phyloP scores from a whole-genome alignment of 192 early-diverging fungal genomes.

The Dissophora globulifera region DNA sequence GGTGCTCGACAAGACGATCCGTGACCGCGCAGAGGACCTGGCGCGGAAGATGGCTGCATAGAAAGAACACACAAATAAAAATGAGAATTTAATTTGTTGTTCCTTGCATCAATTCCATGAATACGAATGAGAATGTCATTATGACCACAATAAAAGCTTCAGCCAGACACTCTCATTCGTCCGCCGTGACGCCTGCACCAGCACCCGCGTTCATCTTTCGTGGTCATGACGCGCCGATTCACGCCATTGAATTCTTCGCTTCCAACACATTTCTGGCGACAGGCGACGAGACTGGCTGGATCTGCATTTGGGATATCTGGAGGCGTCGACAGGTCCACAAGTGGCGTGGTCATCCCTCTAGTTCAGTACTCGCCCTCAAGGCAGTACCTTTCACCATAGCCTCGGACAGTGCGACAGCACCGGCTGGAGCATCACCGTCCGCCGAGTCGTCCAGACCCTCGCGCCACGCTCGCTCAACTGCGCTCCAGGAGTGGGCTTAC shows the following conservation, averaged over 20 bases:
- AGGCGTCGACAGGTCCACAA: conserved; percentile 37
- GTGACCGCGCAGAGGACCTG: conserved; percentile 60
- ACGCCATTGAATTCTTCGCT: conserved; percentile 46
- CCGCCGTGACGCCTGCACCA: no score
- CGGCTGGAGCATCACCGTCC: no score
- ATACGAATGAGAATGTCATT: no score
- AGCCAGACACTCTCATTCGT: no score
- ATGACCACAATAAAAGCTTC: no score
- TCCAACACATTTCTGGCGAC: conserved; percentile 47
- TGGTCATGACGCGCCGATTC: conserved; percentile 49
- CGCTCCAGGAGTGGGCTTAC: conserved; percentile 1
- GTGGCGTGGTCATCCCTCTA: conserved; percentile 38
- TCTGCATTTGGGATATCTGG: conserved; percentile 48
- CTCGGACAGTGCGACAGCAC: no score
- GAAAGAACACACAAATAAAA: no score
- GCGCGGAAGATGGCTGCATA: conserved; percentile 53
- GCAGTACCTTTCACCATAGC: conserved; percentile 15
- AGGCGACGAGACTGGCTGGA: conserved; percentile 48
- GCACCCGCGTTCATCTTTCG: no score
- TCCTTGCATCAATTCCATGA: no score
- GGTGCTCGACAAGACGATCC: conserved; percentile 70
- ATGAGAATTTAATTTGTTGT: neutral
- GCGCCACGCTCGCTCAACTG: neutral
- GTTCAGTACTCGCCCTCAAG: conserved; percentile 22
- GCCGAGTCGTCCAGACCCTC: no score